These are phyloP conservation scores for Cicer pinnatifidum DNA, from an alignment of 306 rosid genomes.

Conservation along the genomic window DNA sequence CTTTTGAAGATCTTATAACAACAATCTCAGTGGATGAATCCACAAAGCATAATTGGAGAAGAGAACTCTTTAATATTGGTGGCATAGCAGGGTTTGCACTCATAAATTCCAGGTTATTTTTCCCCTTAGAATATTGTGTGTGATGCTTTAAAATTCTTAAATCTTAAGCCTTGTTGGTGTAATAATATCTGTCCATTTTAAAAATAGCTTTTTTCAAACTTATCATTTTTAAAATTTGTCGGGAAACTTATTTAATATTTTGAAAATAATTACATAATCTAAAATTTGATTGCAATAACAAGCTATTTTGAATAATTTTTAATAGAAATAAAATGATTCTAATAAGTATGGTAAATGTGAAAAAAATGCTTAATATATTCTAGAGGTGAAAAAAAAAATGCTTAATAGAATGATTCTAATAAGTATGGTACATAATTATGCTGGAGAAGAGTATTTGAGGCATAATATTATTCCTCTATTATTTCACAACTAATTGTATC, in stretches of 20 bases:
- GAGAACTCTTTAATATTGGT: background rate
- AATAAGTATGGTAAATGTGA: too few species aligned
- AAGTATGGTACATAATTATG: too few species aligned
- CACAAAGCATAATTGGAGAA: background rate
- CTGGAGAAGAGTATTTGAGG: too few species aligned
- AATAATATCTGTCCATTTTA: background rate
- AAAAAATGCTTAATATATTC: too few species aligned
- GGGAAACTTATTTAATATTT: background rate
- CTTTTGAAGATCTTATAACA: background rate
- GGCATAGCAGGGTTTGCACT: background rate
- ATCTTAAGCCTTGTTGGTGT: background rate
- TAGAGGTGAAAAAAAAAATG: too few species aligned
- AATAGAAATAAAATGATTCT: too few species aligned
- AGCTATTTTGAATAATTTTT: background rate
- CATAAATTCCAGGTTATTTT: slow-evolving; percentile 5
- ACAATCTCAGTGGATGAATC: background rate
- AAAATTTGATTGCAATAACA: background rate
- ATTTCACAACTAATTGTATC: background rate
- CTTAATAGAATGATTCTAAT: too few species aligned
- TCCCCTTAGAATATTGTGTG: background rate
- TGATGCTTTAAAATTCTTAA: background rate
- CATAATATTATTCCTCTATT: background rate
- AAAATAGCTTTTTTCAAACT: background rate
- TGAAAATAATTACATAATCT: background rate
- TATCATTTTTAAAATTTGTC: background rate